A percentile compares a stretch with the other conserved stretches of the same genome.
Evolutionary conservation across 345 rosid species (phyloP).

Genomic region (Diplotaxis tenuifolia): DNA sequence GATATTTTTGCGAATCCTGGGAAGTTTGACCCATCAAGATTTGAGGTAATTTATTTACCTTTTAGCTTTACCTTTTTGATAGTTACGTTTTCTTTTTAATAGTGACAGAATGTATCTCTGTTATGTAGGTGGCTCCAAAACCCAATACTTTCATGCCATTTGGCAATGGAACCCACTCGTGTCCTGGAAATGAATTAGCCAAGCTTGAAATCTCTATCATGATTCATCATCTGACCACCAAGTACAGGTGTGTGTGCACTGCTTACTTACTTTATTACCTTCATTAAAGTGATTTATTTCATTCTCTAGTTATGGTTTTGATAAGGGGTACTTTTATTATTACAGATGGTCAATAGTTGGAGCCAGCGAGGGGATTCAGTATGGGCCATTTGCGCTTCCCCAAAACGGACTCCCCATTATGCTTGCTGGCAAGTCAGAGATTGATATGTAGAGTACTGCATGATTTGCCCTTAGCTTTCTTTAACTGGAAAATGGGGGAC

Average conservation of each 20-base stretch:
- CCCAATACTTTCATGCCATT: constrained; percentile 90
- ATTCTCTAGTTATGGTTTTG: constrained; percentile 5
- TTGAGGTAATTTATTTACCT: too few species aligned
- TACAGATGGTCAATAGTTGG: constrained; percentile 64
- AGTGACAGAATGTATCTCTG: not conserved
- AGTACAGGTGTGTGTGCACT: constrained; percentile 65
- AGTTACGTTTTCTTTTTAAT: not conserved
- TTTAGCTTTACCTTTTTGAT: not conserved
- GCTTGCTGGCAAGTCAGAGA: constrained; percentile 41
- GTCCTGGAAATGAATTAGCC: constrained; percentile 90
- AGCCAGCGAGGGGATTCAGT: constrained; percentile 61
- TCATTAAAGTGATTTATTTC: not conserved
- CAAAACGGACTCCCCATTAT: constrained; percentile 74
- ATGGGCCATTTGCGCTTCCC: constrained; percentile 86
- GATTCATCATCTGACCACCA: constrained; percentile 85
- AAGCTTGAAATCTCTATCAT: constrained; percentile 74
- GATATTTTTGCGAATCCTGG: constrained; percentile 64
- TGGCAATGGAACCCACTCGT: constrained; percentile 82
- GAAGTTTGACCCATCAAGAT: constrained; percentile 81
- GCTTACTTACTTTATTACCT: not conserved
- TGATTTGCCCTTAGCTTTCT: not conserved
- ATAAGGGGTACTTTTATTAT: not conserved
- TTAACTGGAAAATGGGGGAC: constrained; percentile 1
- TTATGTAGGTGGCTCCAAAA: constrained; percentile 63
- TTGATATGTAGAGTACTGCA: not conserved